Evolutionary conservation across 495 filamentous ascomycete species (phyloP).

Genomic region (Tuber borchii): DNA sequence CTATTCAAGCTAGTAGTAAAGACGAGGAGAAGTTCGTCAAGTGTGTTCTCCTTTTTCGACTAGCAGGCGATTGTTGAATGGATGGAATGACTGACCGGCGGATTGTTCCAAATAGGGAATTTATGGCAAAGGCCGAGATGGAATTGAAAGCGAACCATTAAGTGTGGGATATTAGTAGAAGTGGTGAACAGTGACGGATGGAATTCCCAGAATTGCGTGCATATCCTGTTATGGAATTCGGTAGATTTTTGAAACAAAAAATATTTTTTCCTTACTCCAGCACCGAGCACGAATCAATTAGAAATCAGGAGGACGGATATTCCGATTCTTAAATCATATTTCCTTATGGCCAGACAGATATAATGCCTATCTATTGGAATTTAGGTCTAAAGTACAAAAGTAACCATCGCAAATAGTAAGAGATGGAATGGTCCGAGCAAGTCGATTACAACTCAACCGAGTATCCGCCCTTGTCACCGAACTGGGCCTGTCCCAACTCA

Average conservation of each 20-base stretch:
- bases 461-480: constrained; percentile 15
- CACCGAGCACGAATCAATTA: not conserved
- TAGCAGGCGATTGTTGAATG: not conserved
- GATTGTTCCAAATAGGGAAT: constrained; percentile 57
- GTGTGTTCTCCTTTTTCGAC: constrained; percentile 51
- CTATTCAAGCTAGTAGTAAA: constrained; percentile 77
- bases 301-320: not conserved
- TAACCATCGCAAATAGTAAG: not conserved
- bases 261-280: not conserved
- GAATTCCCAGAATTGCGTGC: not conserved
- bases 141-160: constrained; percentile 66
- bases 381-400: not conserved
- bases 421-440: not conserved
- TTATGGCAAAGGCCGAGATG: constrained; percentile 64
- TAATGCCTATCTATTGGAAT: not conserved
- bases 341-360: not conserved
- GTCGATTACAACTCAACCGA: not conserved
- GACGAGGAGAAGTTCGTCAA: constrained; percentile 98
- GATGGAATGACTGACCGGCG: not conserved
- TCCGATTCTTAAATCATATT: not conserved
- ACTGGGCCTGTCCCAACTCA: constrained; percentile 49
- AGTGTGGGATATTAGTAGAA: constrained; percentile 19
- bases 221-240: not conserved
- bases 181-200: not conserved
- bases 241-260: not conserved